These are phyloP conservation scores for Xylaria sp. DNA, from an alignment of 495 filamentous ascomycete genomes.

Conservation along the genomic window DNA sequence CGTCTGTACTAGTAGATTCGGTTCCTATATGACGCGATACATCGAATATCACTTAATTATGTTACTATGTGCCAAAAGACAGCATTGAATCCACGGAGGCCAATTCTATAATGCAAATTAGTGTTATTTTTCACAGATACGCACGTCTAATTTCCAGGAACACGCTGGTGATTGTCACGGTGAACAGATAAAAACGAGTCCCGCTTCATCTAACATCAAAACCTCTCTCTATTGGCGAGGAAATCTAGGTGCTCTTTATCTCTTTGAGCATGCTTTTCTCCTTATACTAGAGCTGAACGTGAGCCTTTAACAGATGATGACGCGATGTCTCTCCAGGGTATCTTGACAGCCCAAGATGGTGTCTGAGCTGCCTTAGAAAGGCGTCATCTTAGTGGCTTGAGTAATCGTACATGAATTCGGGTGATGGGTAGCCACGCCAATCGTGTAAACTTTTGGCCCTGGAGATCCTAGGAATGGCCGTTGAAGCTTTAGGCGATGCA, in stretches of 20 bases:
- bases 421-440: conserved; percentile 20
- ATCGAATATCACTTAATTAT: not conserved
- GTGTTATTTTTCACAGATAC: conserved; percentile 3
- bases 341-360: conserved; percentile 24
- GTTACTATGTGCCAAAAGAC: not conserved
- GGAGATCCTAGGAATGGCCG: conserved; percentile 10
- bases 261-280: conserved; percentile 21
- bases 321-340: conserved; percentile 21
- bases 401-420: conserved; percentile 37
- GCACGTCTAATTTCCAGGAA: not conserved
- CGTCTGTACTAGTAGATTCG: not conserved
- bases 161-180: conserved; percentile 8
- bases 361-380: conserved; percentile 22
- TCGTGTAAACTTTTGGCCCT: conserved; percentile 3
- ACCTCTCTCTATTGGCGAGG: conserved; percentile 29
- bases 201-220: conserved; percentile 25
- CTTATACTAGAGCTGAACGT: conserved; percentile 3
- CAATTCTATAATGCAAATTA: conserved; percentile 21
- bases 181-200: not conserved
- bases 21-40: not conserved
- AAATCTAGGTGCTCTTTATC: conserved; percentile 29
- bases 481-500: conserved; percentile 33
- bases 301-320: conserved; percentile 17
- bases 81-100: not conserved
- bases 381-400: conserved; percentile 33